Evolutionary conservation across 202 grass and related monocot genomes (phyloP).

Genomic region (Eragrostis tef): DNA sequence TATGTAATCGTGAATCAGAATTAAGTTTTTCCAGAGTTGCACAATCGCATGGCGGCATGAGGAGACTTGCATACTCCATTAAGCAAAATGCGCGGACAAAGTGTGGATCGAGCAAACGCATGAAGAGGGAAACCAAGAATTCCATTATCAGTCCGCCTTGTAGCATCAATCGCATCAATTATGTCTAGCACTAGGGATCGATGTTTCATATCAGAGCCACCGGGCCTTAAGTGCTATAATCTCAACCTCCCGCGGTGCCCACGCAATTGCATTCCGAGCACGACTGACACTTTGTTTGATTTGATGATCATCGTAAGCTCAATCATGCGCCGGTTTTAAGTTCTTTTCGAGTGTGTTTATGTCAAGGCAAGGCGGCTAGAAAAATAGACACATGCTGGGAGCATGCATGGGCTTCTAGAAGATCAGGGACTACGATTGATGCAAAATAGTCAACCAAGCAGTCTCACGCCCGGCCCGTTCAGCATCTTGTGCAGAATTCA

Average conservation of each 20-base stretch:
- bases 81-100: background rate
- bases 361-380: constrained; percentile 33
- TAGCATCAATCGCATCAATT: constrained; percentile 21
- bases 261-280: constrained; percentile 15
- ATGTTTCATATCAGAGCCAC: constrained; percentile 24
- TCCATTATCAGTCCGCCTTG: background rate
- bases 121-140: background rate
- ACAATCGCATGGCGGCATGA: no score
- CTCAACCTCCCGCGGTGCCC: constrained; percentile 33
- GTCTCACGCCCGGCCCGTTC: background rate
- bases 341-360: constrained; percentile 22
- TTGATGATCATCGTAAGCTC: constrained; percentile 23
- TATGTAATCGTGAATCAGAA: background rate
- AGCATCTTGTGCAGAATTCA: background rate
- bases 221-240: constrained; percentile 14
- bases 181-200: constrained; percentile 10
- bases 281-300: constrained; percentile 27
- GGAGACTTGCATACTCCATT: background rate
- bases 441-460: background rate
- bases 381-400: constrained; percentile 34
- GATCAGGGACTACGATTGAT: background rate
- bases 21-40: background rate
- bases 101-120: constrained; percentile 34
- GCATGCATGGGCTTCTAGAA: constrained; percentile 51
- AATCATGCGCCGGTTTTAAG: constrained; percentile 37